Base-by-base conservation (phyloP, 176 grass and related monocot species). In the Oryza meyeriana region DNA sequence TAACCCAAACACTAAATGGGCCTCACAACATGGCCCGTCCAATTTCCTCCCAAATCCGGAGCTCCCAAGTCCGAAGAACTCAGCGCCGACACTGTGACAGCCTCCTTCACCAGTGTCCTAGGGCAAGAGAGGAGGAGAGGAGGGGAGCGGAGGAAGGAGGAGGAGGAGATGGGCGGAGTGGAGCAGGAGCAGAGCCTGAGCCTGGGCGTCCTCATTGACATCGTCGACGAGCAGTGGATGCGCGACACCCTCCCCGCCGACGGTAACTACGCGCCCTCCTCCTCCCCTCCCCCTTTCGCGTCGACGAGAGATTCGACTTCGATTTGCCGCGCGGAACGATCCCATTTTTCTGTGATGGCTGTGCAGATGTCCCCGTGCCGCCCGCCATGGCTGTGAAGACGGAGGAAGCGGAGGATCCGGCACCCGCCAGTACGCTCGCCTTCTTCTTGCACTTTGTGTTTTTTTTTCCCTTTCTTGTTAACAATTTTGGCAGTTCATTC, bases 211-310 rank as follows among this genome's bases (percentile, higher is more conserved):
- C 94, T 97, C 73, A 94, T 94, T 68, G 92, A 97, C 83, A 29
- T 97, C 77, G 90, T 97, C 61, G 94, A 92, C 31, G 90, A 97
- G 80, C 85, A 92, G 81, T 97, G 94, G 94, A 94, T 94, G 92
- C 88, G 92, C 48, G 94, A 97, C 84, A 92, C 92, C 18, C 90
- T 97, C 70, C 94, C 92, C 59, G 64, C 87, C 30, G 94, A 97
- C 76, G 94, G 94, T 97, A 72, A 22, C 18, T 8, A 50, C 47
- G 17, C 36, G 12, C 76, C 69, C 16, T 14, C 17, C 17, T 28
- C 50, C 5, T 32, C 55, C 34, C 35, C 26, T 14, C 52, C 6
- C 4, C 8, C 30, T 76, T 84, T 31, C 40, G 35, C 74, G 10
- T 18, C 47, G 27, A 11, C 16, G 82, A 36, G 76, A 50, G 75